Evolutionary conservation across 2,329 filamentous ascomycete species (phyloP).

Genomic region (Ophiosphaerella herpotricha): DNA sequence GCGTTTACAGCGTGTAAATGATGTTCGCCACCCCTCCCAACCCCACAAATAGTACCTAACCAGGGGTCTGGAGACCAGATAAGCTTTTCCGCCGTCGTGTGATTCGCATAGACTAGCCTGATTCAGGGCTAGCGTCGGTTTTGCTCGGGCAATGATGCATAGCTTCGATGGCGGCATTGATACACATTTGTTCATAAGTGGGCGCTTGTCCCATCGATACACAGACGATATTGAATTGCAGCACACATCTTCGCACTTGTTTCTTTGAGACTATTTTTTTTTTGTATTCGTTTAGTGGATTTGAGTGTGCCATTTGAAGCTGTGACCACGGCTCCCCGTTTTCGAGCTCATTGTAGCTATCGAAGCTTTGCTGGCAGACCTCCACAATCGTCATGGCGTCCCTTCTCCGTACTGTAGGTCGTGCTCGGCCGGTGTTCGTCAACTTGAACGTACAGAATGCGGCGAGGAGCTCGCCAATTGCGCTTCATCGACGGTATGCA

Average conservation of each 20-base stretch:
- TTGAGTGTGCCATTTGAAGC: neutral
- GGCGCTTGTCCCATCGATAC: neutral
- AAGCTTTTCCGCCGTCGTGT: conserved; percentile 3
- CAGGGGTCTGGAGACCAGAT: conserved; percentile 5
- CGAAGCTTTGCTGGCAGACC: neutral
- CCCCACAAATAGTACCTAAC: conserved; percentile 8
- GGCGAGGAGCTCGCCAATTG: conserved; percentile 20
- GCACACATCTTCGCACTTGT: neutral
- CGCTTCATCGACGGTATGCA: conserved; percentile 36
- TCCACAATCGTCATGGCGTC: conserved; percentile 32
- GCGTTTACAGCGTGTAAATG: conserved; percentile 24
- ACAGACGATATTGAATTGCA: neutral
- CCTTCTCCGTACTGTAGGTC: conserved; percentile 34
- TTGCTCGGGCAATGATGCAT: conserved; percentile 9
- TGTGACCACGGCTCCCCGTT: neutral
- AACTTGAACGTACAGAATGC: conserved; percentile 21
- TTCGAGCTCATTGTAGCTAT: conserved; percentile 2
- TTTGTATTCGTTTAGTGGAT: neutral
- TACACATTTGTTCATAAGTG: conserved; percentile 16
- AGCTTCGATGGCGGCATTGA: conserved; percentile 14
- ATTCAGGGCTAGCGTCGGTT: conserved; percentile 26
- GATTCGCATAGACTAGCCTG: conserved; percentile 19
- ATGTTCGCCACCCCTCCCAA: conserved; percentile 5
- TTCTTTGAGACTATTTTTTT: neutral
- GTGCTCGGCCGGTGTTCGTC: conserved; percentile 21